Conservation (phyloP, 306 rosid genomes). For the Cicer arietinum region DNA sequence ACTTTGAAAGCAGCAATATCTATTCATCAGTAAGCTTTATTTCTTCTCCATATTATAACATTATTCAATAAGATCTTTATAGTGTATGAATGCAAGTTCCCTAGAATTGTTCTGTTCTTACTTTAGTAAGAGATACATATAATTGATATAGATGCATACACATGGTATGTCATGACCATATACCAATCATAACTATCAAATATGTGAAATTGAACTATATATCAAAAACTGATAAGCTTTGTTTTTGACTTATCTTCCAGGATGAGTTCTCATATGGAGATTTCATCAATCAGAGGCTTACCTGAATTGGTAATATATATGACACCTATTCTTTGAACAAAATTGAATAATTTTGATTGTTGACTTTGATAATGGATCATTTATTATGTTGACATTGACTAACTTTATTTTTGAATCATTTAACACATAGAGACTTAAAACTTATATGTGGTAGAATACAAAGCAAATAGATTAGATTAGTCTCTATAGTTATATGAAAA, state of each 20-base stretch:
- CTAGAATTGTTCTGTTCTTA: neutral
- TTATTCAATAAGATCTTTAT: conserved; percentile 18
- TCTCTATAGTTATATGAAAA: neutral
- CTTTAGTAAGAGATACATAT: too few relatives aligned
- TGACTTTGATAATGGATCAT: neutral
- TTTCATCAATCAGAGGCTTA: conserved; percentile 57
- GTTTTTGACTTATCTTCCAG: conserved; percentile 38
- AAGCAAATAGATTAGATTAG: too few relatives aligned
- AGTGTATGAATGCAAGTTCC: neutral
- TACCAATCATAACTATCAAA: too few relatives aligned
- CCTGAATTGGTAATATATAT: conserved; percentile 67
- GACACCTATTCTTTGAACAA: neutral
- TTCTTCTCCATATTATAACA: conserved; percentile 31
- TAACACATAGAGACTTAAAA: neutral
- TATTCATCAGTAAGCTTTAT: conserved; percentile 46
- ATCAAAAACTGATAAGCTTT: conserved; percentile 25
- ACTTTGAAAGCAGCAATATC: conserved; percentile 14
- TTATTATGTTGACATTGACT: neutral
- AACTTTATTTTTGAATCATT: neutral
- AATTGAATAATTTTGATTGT: neutral
- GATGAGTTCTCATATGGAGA: conserved; percentile 60
- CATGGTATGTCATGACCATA: too few relatives aligned
- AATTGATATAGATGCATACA: too few relatives aligned
- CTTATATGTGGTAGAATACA: too few relatives aligned
- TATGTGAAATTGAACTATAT: conserved; percentile 7